These are phyloP conservation scores for Mrakia gelida DNA, from an alignment of 768 basidiomycete species.

Conservation along the genomic window DNA sequence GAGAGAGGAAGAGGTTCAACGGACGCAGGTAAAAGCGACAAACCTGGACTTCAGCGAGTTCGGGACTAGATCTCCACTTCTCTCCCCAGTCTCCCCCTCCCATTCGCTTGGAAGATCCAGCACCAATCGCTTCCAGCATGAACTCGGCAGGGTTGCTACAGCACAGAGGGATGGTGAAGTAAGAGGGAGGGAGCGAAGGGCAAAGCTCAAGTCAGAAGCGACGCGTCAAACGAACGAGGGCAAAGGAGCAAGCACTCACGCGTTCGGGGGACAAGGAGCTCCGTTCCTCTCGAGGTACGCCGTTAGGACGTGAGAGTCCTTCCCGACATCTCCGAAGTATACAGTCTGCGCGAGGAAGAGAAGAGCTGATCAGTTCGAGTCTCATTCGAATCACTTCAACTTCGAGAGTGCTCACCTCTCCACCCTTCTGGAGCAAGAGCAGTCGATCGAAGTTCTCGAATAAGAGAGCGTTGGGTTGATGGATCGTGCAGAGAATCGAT, in stretches of 20 bases:
- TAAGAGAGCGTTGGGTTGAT: slow-evolving; percentile 79
- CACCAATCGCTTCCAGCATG: slow-evolving; percentile 53
- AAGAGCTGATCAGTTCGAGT: no score
- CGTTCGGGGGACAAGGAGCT: slow-evolving; percentile 59
- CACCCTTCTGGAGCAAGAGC: slow-evolving; percentile 70
- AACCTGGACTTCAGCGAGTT: slow-evolving; percentile 47
- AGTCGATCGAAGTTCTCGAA: slow-evolving; percentile 79
- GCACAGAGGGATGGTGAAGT: no score
- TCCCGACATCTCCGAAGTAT: slow-evolving; percentile 61
- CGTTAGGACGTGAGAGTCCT: slow-evolving; percentile 59
- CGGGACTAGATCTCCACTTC: slow-evolving; percentile 72
- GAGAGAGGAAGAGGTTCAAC: background rate
- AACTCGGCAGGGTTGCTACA: slow-evolving; percentile 65
- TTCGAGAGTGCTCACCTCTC: slow-evolving; percentile 44
- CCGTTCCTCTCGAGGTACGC: slow-evolving; percentile 73
- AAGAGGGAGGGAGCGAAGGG: no score
- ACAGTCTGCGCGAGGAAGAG: slow-evolving; percentile 46
- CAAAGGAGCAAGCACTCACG: slow-evolving; percentile 34
- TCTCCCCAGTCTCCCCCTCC: slow-evolving; percentile 81
- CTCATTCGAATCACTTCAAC: no score
- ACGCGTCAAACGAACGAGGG: no score
- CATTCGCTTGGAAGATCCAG: slow-evolving; percentile 57
- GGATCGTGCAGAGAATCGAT: slow-evolving; percentile 20
- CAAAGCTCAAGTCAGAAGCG: no score
- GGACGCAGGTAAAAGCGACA: no score